Evolutionary conservation across 2,329 filamentous ascomycete species (phyloP).

Genomic region (Fusarium setosum): DNA sequence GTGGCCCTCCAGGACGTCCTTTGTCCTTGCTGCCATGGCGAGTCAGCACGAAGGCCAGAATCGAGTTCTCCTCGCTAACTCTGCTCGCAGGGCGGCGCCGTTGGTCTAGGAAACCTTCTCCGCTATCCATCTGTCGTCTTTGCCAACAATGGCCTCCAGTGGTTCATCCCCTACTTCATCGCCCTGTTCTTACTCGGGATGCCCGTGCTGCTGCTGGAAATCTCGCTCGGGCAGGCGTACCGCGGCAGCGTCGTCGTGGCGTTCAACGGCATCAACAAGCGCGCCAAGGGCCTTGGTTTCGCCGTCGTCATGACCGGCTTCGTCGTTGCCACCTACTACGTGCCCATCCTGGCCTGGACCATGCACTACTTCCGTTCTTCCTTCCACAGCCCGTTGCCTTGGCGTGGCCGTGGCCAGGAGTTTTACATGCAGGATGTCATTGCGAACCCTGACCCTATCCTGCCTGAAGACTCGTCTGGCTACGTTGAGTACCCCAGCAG

Average conservation of each 20-base stretch:
- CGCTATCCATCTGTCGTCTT: slow-evolving; percentile 4
- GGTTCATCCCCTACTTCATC: slow-evolving; percentile 8
- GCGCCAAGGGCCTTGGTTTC: slow-evolving; percentile 63
- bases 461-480: background rate
- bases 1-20: background rate
- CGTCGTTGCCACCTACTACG: slow-evolving; percentile 64
- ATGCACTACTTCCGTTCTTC: slow-evolving; percentile 67
- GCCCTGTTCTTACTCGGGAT: slow-evolving; percentile 56
- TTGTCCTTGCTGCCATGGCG: background rate
- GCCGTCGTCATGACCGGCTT: slow-evolving; percentile 62
- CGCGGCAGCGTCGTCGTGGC: slow-evolving; percentile 63
- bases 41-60: background rate
- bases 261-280: slow-evolving; percentile 59
- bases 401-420: slow-evolving; percentile 48
- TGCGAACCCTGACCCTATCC: background rate
- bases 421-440: background rate
- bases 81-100: background rate
- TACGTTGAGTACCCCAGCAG: slow-evolving; percentile 51
- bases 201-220: slow-evolving; percentile 63
- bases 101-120: slow-evolving; percentile 10
- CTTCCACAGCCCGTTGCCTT: slow-evolving; percentile 63
- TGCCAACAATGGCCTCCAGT: background rate
- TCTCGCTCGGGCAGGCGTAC: slow-evolving; percentile 74
- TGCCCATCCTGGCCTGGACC: slow-evolving; percentile 65
- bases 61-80: too few relatives aligned